Base-by-base conservation (phyloP, 1,284 basidiomycete genomes). In the Ustilago tritici region DNA sequence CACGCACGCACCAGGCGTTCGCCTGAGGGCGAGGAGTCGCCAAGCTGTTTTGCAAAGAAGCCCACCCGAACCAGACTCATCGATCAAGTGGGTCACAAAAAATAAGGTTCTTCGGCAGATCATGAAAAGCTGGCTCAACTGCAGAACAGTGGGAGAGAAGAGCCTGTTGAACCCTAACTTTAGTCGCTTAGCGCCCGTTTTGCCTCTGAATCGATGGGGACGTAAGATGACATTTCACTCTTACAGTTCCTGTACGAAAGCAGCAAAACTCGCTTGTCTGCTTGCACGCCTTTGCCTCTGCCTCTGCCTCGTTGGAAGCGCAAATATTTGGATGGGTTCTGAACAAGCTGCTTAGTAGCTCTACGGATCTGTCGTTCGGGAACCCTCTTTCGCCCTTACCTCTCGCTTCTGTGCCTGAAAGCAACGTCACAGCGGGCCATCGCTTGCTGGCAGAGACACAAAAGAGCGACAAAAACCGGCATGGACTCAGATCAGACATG, bases 151-250 rank as follows among this genome's bases (percentile, higher is more conserved):
- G 23, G 23, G 23, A 28, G 23, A 28, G 23, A 28, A 28, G 23
- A 28, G 23, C 23, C 23, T 28, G 43, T 19, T 46, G 43, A 46
- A 46, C 43, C 43, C 43, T 46, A 46, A 46, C 43, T 8, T 28
- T 46, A 46, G 43, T 46, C 43, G 43, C 43, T 19, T 46, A 46
- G 43, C 43, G 43, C n/a, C 19, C 43, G 23, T 28, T 46, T 46
- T 40, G 56, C 40, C 23, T 46, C 5, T 46, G 43, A 47, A 58
- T 58, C 56, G 56, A 58, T 58, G 56, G 56, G 56, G 49, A 49
- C 49, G 23, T 32, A 12, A 28, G 49, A 50, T 32, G 49, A 32
- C 49, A 50, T 50, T 23, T 5, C 15, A 50, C 31, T 12, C 23
- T 28, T 23, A 50, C 49, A 50, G 10, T 7, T 46, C 17, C 40